A percentile compares a stretch with the other conserved stretches of the same genome.
Evolutionary conservation across 2,329 filamentous ascomycete species (phyloP).

Genomic region (Mycosphaerella sp.): DNA sequence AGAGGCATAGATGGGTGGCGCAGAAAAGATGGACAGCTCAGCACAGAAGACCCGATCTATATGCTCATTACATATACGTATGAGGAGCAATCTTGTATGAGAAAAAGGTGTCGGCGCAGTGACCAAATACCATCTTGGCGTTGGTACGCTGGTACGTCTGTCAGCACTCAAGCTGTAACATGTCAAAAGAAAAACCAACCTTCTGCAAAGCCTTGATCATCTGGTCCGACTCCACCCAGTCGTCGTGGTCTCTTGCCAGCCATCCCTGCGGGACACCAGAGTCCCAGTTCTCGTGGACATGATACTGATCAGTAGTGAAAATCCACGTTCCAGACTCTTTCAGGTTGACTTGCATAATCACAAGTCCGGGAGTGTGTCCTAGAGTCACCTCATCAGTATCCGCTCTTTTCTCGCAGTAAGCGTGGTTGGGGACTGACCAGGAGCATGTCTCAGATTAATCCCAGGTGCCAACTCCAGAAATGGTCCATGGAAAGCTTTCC

Average conservation of each 20-base stretch:
- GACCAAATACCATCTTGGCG: slow-evolving; percentile 25
- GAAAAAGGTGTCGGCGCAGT: slow-evolving; percentile 22
- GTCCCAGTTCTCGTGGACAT: slow-evolving; percentile 35
- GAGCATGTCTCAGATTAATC: slow-evolving; percentile 33
- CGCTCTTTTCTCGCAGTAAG: not conserved
- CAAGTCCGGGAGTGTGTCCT: slow-evolving; percentile 34
- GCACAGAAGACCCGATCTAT: too few species aligned
- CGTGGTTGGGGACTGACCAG: slow-evolving; percentile 19
- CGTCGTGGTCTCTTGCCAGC: slow-evolving; percentile 36
- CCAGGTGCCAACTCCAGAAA: slow-evolving; percentile 34
- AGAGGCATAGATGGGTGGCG: too few species aligned
- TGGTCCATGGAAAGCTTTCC: slow-evolving; percentile 32
- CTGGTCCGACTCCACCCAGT: slow-evolving; percentile 29
- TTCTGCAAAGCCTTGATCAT: slow-evolving; percentile 24
- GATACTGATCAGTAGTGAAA: slow-evolving; percentile 37
- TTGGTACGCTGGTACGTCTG: slow-evolving; percentile 16
- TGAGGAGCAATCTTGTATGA: slow-evolving; percentile 20
- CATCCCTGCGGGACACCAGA: slow-evolving; percentile 35
- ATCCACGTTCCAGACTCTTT: slow-evolving; percentile 32
- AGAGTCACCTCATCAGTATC: not conserved
- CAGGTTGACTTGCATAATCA: slow-evolving; percentile 36
- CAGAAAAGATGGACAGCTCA: too few species aligned
- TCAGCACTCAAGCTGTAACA: not conserved
- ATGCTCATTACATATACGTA: slow-evolving; percentile 12
- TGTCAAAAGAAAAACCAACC: slow-evolving; percentile 3